A percentile compares a stretch with the other conserved stretches of the same genome.
These are phyloP conservation scores for Cordyceps tenuipes DNA, from an alignment of 2,329 filamentous ascomycete species.

Conservation along the genomic window DNA sequence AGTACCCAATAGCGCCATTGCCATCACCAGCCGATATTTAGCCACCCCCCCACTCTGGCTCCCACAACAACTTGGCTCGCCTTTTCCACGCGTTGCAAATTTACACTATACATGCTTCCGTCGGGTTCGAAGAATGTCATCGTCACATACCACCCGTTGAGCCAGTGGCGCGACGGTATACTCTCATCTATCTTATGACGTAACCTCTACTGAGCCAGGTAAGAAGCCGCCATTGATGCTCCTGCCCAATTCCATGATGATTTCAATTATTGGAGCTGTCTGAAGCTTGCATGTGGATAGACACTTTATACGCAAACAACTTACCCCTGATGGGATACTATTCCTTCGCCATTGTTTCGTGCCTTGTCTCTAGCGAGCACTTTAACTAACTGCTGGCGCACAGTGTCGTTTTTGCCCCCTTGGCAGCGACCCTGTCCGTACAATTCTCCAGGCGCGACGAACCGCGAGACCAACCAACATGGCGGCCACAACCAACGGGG, in stretches of 20 bases:
- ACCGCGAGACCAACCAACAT: conserved; percentile 17
- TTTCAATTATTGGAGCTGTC: conserved; percentile 69
- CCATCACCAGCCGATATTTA: conserved; percentile 5
- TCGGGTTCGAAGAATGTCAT: not conserved
- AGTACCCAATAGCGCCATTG: too few species aligned
- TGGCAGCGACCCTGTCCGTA: conserved; percentile 5
- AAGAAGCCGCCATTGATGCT: not conserved
- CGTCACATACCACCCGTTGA: conserved; percentile 10
- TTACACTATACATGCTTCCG: not conserved
- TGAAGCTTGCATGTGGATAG: conserved; percentile 55
- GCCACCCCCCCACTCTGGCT: conserved; percentile 7
- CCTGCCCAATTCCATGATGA: conserved; percentile 32
- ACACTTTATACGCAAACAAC: conserved; percentile 48
- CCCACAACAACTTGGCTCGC: not conserved
- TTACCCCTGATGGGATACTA: conserved; percentile 27
- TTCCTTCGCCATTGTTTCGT: not conserved
- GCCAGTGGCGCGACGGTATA: conserved; percentile 5
- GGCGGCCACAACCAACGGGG: conserved; percentile 35
- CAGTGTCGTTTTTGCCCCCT: conserved; percentile 3
- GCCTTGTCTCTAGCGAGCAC: conserved; percentile 1
- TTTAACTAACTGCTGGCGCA: not conserved
- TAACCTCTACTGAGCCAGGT: conserved; percentile 16
- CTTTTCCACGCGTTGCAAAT: conserved; percentile 1
- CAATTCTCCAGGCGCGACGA: conserved; percentile 12
- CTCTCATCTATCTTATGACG: not conserved